Base-by-base conservation (phyloP, 1,139 yeast species). In the Sugiyamaella japonica region DNA sequence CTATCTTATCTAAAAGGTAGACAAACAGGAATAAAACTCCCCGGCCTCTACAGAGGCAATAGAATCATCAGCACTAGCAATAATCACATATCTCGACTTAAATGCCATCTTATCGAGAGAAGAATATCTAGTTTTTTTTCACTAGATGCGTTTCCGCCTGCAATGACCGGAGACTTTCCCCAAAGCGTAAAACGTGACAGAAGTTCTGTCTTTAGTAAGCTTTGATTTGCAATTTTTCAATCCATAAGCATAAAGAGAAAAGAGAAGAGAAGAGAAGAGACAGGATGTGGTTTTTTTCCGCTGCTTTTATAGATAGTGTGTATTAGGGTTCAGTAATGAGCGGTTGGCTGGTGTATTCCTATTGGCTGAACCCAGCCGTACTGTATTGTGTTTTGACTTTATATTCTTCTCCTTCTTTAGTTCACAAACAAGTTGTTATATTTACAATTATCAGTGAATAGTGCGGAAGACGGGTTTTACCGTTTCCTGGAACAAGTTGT, bases 101-200 rank as follows among this genome's bases (percentile, higher is more conserved):
- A n/a, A 13, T 39, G 17, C 1, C n/a, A 39, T 12, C 15, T 32
- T 34, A 41, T 20, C 34, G 37, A 31, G 20, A 46, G 43, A 32
- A n/a, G 49, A 47, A 41, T 39, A 49, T 44, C 54, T 54, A 54
- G 62, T 37, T 42, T 55, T 39, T 50, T 51, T 61, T 70, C 71
- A 67, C 70, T 78, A 75, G 70, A 72, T 45, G 73, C 83, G 85
- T 81, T 81, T 80, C 85, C 85, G 82, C 84, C 23, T 16, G 20
- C 76, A 63, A 64, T 72, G 90, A 89, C 90, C 85, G 95, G 93
- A 86, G 95, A 86, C 95, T 86, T 86, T 86, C 93, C 95, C 95
- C 93, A 82, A 86, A 85, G 90, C 89, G 60, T 55, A 49, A n/a
- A 25, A 41, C 63, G 65, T 64, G 58, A 60, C 28, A 38, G 48